Evolutionary conservation across 2,329 filamentous ascomycete species (phyloP).

Genomic region (Cadophora sp.): DNA sequence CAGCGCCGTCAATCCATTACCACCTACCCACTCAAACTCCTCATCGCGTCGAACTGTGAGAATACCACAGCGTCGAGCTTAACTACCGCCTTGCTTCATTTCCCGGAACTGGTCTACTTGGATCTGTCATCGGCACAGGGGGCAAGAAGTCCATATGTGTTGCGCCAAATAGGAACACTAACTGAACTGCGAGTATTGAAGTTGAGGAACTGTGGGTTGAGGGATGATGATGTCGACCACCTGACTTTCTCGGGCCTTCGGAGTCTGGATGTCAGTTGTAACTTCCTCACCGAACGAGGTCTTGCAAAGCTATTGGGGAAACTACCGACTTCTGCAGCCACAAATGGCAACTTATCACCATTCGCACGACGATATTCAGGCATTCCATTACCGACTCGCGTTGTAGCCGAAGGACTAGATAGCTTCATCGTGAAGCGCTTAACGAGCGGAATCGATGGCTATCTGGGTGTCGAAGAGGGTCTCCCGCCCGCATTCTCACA

Average conservation of each 20-base stretch:
- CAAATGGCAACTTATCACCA: slow-evolving; percentile 10
- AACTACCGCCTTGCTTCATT: slow-evolving; percentile 28
- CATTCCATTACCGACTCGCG: slow-evolving; percentile 20
- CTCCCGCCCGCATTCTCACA: slow-evolving; percentile 33
- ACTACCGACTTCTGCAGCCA: slow-evolving; percentile 22
- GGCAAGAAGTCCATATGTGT: slow-evolving; percentile 29
- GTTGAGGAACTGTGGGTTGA: slow-evolving; percentile 31
- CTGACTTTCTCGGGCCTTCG: slow-evolving; percentile 30
- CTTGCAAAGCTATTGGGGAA: slow-evolving; percentile 28
- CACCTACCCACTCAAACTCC: slow-evolving; percentile 29
- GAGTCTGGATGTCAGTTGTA: slow-evolving; percentile 35
- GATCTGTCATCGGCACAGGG: slow-evolving; percentile 34
- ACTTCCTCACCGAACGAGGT: slow-evolving; percentile 33
- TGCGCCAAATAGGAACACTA: slow-evolving; percentile 31
- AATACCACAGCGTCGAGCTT: slow-evolving; percentile 36
- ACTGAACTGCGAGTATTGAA: slow-evolving; percentile 33
- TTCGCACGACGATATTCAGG: slow-evolving; percentile 25
- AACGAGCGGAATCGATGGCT: slow-evolving; percentile 28
- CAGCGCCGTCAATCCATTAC: slow-evolving; percentile 15
- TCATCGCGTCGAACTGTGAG: slow-evolving; percentile 32
- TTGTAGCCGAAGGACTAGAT: slow-evolving; percentile 26
- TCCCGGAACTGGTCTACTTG: slow-evolving; percentile 35
- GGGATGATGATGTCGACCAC: slow-evolving; percentile 33
- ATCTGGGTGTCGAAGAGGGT: slow-evolving; percentile 29
- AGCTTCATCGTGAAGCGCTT: slow-evolving; percentile 25